A percentile compares a stretch with the other conserved stretches of the same genome.
phyloP scores from a whole-genome alignment of 495 filamentous ascomycete species.

The Trichoderma gamsii region DNA sequence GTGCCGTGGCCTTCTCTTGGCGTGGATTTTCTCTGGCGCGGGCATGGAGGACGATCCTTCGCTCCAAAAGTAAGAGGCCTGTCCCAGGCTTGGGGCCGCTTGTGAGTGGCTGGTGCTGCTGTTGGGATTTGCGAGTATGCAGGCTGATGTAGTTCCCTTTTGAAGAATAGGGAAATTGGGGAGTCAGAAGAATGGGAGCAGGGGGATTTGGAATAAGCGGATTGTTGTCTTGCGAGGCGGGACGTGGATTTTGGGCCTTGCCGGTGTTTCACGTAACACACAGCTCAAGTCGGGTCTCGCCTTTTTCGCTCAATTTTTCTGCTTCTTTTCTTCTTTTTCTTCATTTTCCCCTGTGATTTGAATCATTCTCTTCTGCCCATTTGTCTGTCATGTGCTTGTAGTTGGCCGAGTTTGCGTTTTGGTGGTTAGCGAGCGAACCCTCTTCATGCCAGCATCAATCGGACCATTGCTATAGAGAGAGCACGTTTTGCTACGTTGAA shows the following conservation, averaged over 20 bases:
- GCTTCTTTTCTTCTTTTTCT: neutral
- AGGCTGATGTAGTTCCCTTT: neutral
- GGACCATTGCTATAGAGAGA: neutral
- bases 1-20: neutral
- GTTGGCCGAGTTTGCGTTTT: neutral
- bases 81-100: neutral
- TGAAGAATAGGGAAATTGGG: neutral
- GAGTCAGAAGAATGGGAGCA: neutral
- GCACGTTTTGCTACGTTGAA: neutral
- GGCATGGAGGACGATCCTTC: constrained; percentile 12
- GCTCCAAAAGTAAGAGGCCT: neutral
- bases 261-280: neutral
- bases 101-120: neutral
- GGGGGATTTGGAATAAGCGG: neutral
- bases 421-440: neutral
- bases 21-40: neutral
- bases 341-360: neutral
- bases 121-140: neutral
- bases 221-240: neutral
- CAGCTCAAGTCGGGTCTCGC: neutral
- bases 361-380: neutral
- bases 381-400: neutral
- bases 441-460: neutral
- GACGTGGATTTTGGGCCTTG: neutral
- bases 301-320: neutral